Evolutionary conservation across 768 basidiomycete species (phyloP).

Genomic region (Leccinum imitatum): DNA sequence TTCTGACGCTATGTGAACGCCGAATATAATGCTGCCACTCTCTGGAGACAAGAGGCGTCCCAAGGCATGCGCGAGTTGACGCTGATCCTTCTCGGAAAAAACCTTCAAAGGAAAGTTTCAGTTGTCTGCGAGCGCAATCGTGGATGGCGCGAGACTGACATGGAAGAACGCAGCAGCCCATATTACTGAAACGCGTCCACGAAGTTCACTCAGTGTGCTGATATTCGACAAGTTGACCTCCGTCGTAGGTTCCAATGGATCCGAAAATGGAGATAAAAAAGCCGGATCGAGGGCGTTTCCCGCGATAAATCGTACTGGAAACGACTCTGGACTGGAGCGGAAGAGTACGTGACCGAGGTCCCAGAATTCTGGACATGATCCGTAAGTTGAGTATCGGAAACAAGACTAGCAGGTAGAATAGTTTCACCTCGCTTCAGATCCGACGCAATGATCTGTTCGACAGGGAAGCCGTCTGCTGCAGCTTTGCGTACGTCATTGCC

Average conservation of each 20-base stretch:
- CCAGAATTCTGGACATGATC: constrained; percentile 49
- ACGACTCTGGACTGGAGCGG: constrained; percentile 47
- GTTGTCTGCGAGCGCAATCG: constrained; percentile 21
- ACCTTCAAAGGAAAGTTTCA: constrained; percentile 28
- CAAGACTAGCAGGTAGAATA: background rate
- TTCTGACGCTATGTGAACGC: constrained; percentile 24
- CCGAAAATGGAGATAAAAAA: constrained; percentile 37
- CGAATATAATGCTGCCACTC: constrained; percentile 33
- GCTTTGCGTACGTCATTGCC: constrained; percentile 43
- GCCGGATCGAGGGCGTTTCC: constrained; percentile 53
- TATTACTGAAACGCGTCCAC: constrained; percentile 47
- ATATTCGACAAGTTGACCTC: constrained; percentile 32
- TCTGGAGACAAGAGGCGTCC: constrained; percentile 28
- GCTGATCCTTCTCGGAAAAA: constrained; percentile 28
- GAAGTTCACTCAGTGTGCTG: constrained; percentile 44
- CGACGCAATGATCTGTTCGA: constrained; percentile 36
- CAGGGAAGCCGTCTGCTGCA: constrained; percentile 43
- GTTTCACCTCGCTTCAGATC: constrained; percentile 39
- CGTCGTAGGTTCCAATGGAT: constrained; percentile 16
- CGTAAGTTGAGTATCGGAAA: background rate
- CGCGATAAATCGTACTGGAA: constrained; percentile 53
- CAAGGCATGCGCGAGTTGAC: constrained; percentile 23
- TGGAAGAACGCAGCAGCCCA: constrained; percentile 51
- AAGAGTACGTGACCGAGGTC: constrained; percentile 62
- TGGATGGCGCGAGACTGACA: constrained; percentile 11